Evolutionary conservation across 257 asterid genomes (phyloP).

Genomic region (Solanum bulbocastanum): DNA sequence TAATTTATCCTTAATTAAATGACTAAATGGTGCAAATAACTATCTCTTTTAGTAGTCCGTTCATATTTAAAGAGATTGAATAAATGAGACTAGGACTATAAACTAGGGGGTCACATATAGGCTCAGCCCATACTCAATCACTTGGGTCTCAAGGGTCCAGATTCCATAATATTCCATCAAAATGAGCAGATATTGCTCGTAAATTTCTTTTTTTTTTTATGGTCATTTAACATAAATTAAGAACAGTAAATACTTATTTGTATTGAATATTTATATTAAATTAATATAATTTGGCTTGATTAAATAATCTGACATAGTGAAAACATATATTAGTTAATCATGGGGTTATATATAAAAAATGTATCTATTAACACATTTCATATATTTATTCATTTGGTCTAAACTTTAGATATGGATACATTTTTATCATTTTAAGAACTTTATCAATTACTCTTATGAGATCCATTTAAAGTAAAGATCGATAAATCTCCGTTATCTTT

Average conservation of each 20-base stretch:
- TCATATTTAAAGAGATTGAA: neutral
- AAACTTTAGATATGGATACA: neutral
- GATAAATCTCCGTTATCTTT: neutral
- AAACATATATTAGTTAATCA: neutral
- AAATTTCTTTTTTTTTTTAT: no score
- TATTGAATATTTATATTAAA: neutral
- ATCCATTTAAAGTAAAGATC: neutral
- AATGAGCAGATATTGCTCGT: neutral
- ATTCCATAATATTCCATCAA: neutral
- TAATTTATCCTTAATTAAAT: no score
- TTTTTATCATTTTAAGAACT: neutral
- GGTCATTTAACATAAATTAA: neutral
- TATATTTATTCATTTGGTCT: neutral
- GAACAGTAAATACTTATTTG: neutral
- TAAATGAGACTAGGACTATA: neutral
- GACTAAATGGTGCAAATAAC: neutral
- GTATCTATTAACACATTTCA: neutral
- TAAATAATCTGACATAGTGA: neutral
- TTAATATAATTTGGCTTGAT: neutral
- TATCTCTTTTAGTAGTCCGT: no score
- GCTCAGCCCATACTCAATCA: neutral
- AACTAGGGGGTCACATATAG: neutral
- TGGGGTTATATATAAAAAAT: neutral
- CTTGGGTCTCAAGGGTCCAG: neutral
- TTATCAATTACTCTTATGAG: neutral